Percentiles rank a stretch among this genome's conserved stretches.
phyloP scores from a whole-genome alignment of 2,329 filamentous ascomycete genomes.

The Aaosphaeria arxii region DNA sequence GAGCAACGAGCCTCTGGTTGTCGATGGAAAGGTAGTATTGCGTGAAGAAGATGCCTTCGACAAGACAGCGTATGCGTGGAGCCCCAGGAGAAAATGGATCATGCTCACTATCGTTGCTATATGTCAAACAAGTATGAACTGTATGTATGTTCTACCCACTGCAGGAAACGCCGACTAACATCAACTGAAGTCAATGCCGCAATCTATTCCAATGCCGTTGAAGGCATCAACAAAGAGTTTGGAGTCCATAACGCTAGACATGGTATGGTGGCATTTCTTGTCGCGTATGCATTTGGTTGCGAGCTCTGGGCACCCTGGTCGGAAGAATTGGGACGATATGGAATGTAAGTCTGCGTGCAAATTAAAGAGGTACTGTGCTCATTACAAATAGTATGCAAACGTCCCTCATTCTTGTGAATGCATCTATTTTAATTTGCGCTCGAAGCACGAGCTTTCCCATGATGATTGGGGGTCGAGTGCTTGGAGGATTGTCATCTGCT shows the following conservation, averaged over 20 bases:
- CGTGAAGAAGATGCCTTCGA: slow-evolving; percentile 16
- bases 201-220: slow-evolving; percentile 53
- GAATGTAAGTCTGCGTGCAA: slow-evolving; percentile 41
- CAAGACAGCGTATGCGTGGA: slow-evolving; percentile 45
- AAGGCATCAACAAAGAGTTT: slow-evolving; percentile 59
- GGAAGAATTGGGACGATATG: slow-evolving; percentile 75
- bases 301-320: slow-evolving; percentile 80
- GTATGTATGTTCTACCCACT: no score
- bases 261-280: slow-evolving; percentile 74
- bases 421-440: slow-evolving; percentile 63
- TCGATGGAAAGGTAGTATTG: slow-evolving; percentile 6
- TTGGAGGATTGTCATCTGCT: slow-evolving; percentile 47
- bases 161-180: no score
- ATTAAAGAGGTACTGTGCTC: no score
- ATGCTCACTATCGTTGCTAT: slow-evolving; percentile 52
- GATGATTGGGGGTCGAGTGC: slow-evolving; percentile 57
- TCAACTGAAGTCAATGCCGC: slow-evolving; percentile 46
- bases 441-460: slow-evolving; percentile 67
- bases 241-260: slow-evolving; percentile 50
- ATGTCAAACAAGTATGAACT: slow-evolving; percentile 55
- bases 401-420: slow-evolving; percentile 70
- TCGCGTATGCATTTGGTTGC: slow-evolving; percentile 79
- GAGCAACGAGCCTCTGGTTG: not conserved
- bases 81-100: slow-evolving; percentile 52
- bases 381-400: slow-evolving; percentile 53